These are phyloP conservation scores for Candida silvicultrix DNA, from an alignment of 805 yeast species.

Conservation along the genomic window DNA sequence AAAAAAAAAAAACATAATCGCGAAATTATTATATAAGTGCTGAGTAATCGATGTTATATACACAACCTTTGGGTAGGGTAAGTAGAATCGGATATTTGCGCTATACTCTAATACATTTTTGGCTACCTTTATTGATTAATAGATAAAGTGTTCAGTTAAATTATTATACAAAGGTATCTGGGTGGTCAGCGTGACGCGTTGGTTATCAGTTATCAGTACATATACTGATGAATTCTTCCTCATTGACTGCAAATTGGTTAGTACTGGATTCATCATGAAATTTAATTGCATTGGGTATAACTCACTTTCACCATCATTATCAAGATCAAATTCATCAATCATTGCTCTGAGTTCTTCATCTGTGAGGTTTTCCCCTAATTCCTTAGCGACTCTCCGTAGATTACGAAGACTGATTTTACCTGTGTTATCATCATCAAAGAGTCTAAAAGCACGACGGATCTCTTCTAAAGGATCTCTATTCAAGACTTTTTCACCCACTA, in stretches of 20 bases:
- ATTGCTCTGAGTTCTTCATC: slow-evolving; percentile 93
- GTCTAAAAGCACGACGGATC: slow-evolving; percentile 78
- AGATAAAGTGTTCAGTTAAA: background rate
- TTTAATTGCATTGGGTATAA: no score
- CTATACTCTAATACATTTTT: background rate
- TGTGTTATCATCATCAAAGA: slow-evolving; percentile 83
- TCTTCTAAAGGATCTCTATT: slow-evolving; percentile 93
- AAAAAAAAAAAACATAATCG: background rate
- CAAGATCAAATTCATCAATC: slow-evolving; percentile 96
- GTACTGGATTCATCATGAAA: no score
- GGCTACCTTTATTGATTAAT: no score
- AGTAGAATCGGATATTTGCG: background rate
- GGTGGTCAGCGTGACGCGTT: no score
- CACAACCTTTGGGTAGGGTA: background rate
- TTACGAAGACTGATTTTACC: slow-evolving; percentile 82
- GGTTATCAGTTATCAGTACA: slow-evolving; percentile 68
- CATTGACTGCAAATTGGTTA: slow-evolving; percentile 42
- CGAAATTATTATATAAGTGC: background rate
- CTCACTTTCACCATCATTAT: slow-evolving; percentile 82
- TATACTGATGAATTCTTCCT: slow-evolving; percentile 83
- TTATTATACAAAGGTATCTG: background rate
- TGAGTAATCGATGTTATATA: background rate
- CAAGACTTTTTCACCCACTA: slow-evolving; percentile 74
- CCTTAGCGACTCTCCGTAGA: slow-evolving; percentile 84
- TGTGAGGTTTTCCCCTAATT: slow-evolving; percentile 82